Percentiles rank a stretch among this genome's conserved stretches.
These are phyloP conservation scores for Ogataea thermomethanolica DNA, from an alignment of 805 yeast species.

Conservation along the genomic window DNA sequence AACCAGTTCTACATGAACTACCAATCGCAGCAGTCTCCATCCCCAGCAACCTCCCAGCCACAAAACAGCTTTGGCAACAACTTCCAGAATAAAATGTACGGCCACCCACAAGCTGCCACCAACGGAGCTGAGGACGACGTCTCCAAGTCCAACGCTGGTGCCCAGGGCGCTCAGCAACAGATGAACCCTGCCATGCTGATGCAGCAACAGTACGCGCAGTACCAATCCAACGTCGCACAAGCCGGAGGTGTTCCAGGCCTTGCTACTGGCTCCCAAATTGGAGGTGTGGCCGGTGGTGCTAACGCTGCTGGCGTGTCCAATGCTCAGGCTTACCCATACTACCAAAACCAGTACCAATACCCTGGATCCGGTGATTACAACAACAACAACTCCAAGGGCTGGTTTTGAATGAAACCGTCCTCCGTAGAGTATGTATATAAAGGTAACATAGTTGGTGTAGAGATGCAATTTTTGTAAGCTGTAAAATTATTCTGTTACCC, in stretches of 20 bases:
- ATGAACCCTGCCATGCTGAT: constrained; percentile 23
- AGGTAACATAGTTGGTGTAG: constrained; percentile 27
- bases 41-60: constrained; percentile 20
- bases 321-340: constrained; percentile 23
- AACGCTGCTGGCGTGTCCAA: constrained; percentile 12
- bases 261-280: constrained; percentile 14
- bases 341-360: constrained; percentile 25
- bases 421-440: constrained; percentile 9
- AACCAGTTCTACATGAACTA: constrained; percentile 28
- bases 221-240: constrained; percentile 17
- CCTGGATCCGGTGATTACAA: constrained; percentile 22
- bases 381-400: constrained; percentile 23
- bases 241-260: constrained; percentile 15
- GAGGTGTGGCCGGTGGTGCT: constrained; percentile 19
- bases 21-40: constrained; percentile 26
- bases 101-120: constrained; percentile 26
- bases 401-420: constrained; percentile 17
- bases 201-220: constrained; percentile 26
- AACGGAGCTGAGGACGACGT: constrained; percentile 18
- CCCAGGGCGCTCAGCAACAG: constrained; percentile 20
- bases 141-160: constrained; percentile 10
- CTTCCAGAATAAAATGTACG: constrained; percentile 28
- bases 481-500: neutral
- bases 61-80: constrained; percentile 22
- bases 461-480: constrained; percentile 12